Base-by-base conservation (phyloP, 768 basidiomycete genomes). In the Mycena kentingensis region DNA sequence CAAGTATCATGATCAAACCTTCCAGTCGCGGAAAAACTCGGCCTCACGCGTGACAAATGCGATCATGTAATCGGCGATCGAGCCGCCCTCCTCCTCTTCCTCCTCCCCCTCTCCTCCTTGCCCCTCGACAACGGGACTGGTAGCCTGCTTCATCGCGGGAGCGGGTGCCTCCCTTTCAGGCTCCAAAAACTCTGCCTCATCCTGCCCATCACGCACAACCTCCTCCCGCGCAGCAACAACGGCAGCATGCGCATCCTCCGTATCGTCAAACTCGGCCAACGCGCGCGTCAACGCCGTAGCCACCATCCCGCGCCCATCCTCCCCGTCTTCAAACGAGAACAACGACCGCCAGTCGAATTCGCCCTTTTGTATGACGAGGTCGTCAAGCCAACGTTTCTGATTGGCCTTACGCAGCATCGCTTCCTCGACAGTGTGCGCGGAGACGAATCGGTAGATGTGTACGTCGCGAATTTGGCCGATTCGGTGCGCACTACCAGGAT, bases 341-440 rank as follows among this genome's bases (percentile, higher is more conserved):
- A 96, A 73, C 34, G 87, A 79, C 44, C 92, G 83, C 94, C 94
- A 96, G 69, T 97, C 93, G 63, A 98, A 98, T 67, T 89, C 91
- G 39, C 95, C 95, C 63, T 84, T 85, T 65, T 94, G 92, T 51
- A 98, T 97, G 60, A 98, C 93, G 45, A 97, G 77, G 54, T 81
- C 87, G 66, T 97, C 93, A 51, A 98, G 74, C 8, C 88, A 84
- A 45, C 94, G 87, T 70, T 98, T 98, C 73, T 98, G 95, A 61
- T 98, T 95, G n/a, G 95, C 95, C 67, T 96, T 97, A 56, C 87
- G 87, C 27, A 98, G 81, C 83, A 98, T 90, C 46, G 93, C 92
- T 70, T 98, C 95, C 69, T 98, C 95, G 27, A 98, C 93, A 0
- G 95, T 95, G 69, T 89, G 81, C 52, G 82, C 77, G 10, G 91